phyloP scores from a whole-genome alignment of 495 filamentous ascomycete species.

The Parmelia sp. region DNA sequence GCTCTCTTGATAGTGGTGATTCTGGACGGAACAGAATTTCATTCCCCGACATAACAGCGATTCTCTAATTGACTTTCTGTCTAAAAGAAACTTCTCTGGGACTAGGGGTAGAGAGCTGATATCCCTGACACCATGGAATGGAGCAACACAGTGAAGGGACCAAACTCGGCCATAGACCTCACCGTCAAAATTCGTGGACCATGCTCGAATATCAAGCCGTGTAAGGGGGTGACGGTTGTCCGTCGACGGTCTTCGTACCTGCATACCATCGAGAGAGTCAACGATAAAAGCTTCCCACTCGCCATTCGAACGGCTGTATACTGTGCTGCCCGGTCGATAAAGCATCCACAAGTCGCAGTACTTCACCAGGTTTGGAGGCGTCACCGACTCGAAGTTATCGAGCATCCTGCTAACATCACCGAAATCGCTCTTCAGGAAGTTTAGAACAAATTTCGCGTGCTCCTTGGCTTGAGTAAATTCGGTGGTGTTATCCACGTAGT shows the following conservation, averaged over 20 bases:
- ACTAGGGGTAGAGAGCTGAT: conserved; percentile 44
- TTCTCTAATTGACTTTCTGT: conserved; percentile 10
- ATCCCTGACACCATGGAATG: conserved; percentile 50
- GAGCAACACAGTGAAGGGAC: conserved; percentile 39
- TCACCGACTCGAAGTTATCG: conserved; percentile 20
- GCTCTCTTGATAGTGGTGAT: conserved; percentile 20
- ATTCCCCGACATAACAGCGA: conserved; percentile 17
- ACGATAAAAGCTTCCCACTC: conserved; percentile 26
- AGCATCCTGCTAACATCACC: conserved; percentile 10
- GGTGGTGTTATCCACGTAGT: not conserved
- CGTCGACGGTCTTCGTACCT: conserved; percentile 8
- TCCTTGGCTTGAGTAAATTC: conserved; percentile 1
- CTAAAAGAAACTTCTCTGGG: conserved; percentile 20
- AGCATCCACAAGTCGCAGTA: conserved; percentile 23
- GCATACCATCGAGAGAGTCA: conserved; percentile 21
- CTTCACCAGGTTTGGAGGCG: conserved; percentile 16
- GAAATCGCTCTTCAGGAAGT: conserved; percentile 20
- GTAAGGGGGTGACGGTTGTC: conserved; percentile 2
- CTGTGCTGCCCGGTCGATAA: conserved; percentile 22
- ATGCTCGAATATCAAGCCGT: conserved; percentile 23
- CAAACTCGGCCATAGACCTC: conserved; percentile 49
- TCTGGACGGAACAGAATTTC: conserved; percentile 22
- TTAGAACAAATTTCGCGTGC: conserved; percentile 20
- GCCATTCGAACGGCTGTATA: conserved; percentile 23
- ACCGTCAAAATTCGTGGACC: conserved; percentile 56